A percentile compares a stretch with the other conserved stretches of the same genome.
Evolutionary conservation across 2,329 filamentous ascomycete genomes (phyloP).

Genomic region (Calonectria pseudoturangicola): DNA sequence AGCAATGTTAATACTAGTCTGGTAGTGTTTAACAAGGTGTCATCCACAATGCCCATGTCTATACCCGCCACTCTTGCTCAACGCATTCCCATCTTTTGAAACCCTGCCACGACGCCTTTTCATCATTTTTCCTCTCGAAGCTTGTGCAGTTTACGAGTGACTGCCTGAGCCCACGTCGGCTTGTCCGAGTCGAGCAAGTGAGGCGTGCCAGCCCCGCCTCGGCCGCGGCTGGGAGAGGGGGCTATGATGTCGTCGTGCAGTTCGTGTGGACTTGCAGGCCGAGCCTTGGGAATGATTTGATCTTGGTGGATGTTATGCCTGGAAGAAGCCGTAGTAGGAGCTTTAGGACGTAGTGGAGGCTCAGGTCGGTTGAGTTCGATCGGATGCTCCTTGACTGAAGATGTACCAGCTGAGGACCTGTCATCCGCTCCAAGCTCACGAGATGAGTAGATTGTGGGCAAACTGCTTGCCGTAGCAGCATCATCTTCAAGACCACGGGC

Average conservation of each 20-base stretch:
- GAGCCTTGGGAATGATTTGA: conserved; percentile 27
- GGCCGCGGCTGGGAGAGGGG: conserved; percentile 9
- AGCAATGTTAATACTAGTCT: conserved; percentile 31
- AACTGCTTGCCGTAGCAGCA: conserved; percentile 35
- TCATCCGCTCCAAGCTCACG: conserved; percentile 43
- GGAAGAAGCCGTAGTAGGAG: conserved; percentile 22
- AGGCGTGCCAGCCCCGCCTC: conserved; percentile 18
- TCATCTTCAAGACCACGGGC: conserved; percentile 44
- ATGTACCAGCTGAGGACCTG: background rate
- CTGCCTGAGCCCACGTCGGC: conserved; percentile 27
- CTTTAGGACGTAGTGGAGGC: conserved; percentile 27
- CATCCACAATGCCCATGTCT: background rate
- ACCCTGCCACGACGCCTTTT: background rate
- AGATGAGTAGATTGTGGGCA: conserved; percentile 38
- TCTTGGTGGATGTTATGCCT: conserved; percentile 46
- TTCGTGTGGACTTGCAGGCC: conserved; percentile 36
- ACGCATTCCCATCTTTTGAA: background rate
- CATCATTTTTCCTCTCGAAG: conserved; percentile 45
- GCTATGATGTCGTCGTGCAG: conserved; percentile 41
- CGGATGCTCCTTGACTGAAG: conserved; percentile 30
- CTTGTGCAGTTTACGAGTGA: conserved; percentile 39
- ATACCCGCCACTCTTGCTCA: conserved; percentile 13
- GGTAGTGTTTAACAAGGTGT: conserved; percentile 29
- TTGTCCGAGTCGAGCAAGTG: conserved; percentile 47
- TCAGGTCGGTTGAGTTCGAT: conserved; percentile 40